Conservation (phyloP, 1,284 basidiomycete species). For the Caloboletus inedulis region DNA sequence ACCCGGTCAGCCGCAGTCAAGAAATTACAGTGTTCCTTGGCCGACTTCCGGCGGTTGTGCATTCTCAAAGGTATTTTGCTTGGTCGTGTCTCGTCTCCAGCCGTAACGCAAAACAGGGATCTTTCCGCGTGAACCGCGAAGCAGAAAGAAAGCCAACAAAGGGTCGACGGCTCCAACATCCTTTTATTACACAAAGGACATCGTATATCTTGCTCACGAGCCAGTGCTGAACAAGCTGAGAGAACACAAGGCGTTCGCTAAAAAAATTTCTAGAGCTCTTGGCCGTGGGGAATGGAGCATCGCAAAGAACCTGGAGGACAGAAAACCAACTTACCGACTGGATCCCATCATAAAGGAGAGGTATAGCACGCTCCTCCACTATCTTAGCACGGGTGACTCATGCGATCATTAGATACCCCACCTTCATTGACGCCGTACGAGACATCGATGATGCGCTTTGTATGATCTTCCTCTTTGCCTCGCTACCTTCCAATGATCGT, state of each 20-base stretch:
- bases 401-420: conserved; percentile 75
- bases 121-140: conserved; percentile 93
- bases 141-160: conserved; percentile 94
- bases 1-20: conserved; percentile 90
- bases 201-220: conserved; percentile 96
- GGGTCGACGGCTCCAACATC: conserved; percentile 95
- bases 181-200: conserved; percentile 99
- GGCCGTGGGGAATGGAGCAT: conserved; percentile 94
- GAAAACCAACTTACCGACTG: conserved; percentile 83
- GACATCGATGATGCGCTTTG: conserved; percentile 98
- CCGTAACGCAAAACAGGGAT: conserved; percentile 61
- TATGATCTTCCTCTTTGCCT: conserved; percentile 91
- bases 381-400: conserved; percentile 1
- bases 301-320: conserved; percentile 92
- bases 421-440: conserved; percentile 92
- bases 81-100: background rate
- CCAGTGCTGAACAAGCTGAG: conserved; percentile 93
- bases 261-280: conserved; percentile 92
- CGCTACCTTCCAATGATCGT: conserved; percentile 79
- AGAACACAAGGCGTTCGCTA: conserved; percentile 98
- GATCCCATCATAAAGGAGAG: conserved; percentile 99
- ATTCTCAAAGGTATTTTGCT: conserved; percentile 85
- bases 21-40: conserved; percentile 94
- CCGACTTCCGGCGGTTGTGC: conserved; percentile 96
- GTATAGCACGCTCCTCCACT: conserved; percentile 39